Percentiles rank a stretch among this genome's conserved stretches.
These are phyloP conservation scores for Madurella mycetomatis DNA, from an alignment of 2,329 filamentous ascomycete species.

Conservation along the genomic window DNA sequence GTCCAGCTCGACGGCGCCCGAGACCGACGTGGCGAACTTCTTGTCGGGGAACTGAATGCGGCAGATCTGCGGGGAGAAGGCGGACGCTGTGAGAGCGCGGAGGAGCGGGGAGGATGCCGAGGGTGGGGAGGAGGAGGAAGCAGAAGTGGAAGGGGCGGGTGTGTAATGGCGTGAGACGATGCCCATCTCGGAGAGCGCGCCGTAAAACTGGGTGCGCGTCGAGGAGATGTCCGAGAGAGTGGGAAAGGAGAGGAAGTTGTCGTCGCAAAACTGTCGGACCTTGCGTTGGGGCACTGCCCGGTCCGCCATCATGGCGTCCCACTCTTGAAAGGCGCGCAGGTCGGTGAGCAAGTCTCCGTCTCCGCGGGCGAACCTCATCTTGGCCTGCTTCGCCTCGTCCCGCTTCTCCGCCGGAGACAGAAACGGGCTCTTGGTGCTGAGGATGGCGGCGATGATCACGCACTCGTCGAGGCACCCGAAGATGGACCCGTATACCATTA, in stretches of 20 bases:
- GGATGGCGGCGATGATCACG: constrained; percentile 82
- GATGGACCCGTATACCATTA: constrained; percentile 91
- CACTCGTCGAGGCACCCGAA: constrained; percentile 89
- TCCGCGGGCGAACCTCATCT: constrained; percentile 66
- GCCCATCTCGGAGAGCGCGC: constrained; percentile 79
- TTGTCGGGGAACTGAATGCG: constrained; percentile 92
- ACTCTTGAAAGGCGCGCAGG: constrained; percentile 76
- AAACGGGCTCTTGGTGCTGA: constrained; percentile 88
- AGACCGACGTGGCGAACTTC: constrained; percentile 84
- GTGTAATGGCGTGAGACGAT: constrained; percentile 45
- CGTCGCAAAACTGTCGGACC: constrained; percentile 72
- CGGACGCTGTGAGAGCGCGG: constrained; percentile 66
- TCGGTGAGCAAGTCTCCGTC: constrained; percentile 90
- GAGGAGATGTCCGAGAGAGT: constrained; percentile 85
- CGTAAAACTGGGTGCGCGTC: constrained; percentile 79
- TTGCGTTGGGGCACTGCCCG: constrained; percentile 54
- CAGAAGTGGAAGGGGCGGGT: background rate
- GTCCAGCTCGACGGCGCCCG: constrained; percentile 87
- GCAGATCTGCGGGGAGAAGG: constrained; percentile 81
- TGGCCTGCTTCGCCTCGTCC: constrained; percentile 73
- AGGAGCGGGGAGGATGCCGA: constrained; percentile 47
- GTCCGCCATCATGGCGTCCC: constrained; percentile 62
- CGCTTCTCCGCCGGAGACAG: constrained; percentile 77
- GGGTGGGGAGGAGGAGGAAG: background rate
- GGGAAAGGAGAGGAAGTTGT: constrained; percentile 78